Base-by-base conservation (phyloP, 495 filamentous ascomycete species). In the Hypoxylon fuscum region DNA sequence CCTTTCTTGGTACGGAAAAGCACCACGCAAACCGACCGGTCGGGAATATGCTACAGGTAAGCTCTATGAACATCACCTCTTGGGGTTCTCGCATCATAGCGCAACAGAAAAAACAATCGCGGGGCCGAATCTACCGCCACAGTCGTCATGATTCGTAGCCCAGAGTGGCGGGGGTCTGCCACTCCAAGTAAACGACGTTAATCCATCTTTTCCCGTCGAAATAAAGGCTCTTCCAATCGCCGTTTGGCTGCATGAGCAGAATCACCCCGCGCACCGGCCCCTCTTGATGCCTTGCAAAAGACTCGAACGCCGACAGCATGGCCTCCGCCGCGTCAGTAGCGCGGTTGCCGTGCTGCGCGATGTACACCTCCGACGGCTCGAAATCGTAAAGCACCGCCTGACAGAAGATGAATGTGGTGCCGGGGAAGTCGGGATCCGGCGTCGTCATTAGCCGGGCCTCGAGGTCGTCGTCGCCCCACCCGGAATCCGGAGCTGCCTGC, bases 201-300 rank as follows among this genome's bases (percentile, higher is more conserved):
- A 59, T 37, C 55, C 55, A 59, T 14, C 37, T 34, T 15, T 43
- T 59, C 2, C 48, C 40, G 14, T 47, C 48, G 14, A 25, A 54
- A 10, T 53, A 47, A 4, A 54, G 0, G 20, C 18, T 32, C 25
- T 21, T 37, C 48, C 48, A 53, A 14, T 11, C 15, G 17, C 40
- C 47, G 17, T 51, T 25, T 12, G 23, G 14, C 38, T 46, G 8
- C 23, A 52, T 11, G 12, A 61, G 3, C 18, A 54, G n/a, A 8
- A 55, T 3, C 9, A 43, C 58, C 6, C 58, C 58, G 27, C 58
- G 41, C 15, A 29, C 21, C 22, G 35, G 42, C 2, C 15, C 22
- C 12, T 21, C 25, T n/a, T 12, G 18, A 12, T 9, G 38, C 22
- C 12, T 3, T 15, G 56, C 29, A 17, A 45, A 44, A 17, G 18